Evolutionary conservation across 2,329 filamentous ascomycete species (phyloP), one percentile per base, ranked within the genome.

Genomic region (Ophiocordyceps polyrhachis-furcata): DNA sequence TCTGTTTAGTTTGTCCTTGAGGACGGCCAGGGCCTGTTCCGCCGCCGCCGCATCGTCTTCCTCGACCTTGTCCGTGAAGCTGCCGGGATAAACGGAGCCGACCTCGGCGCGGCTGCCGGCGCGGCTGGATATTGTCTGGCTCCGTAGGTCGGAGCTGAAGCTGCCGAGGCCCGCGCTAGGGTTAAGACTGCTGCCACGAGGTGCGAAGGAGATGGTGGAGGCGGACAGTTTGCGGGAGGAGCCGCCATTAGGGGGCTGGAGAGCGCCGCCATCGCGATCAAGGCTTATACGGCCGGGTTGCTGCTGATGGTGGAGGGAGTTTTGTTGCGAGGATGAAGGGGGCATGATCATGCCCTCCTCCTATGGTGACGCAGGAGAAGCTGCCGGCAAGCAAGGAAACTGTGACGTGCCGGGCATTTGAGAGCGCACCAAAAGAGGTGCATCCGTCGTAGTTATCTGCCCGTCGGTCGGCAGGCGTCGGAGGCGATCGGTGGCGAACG

Each of bases 121-220:
- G 40, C 62, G 61, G 48, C 53, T 55, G 8, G 53, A 52, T 40
- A 53, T 73, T 57, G 81, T 72, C 58, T 76, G 74, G 55, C 79
- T 85, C 56, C 83, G 84, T 54, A 94, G 64, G 48, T 94, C 88
- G 31, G 87, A 80, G 55, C 81, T 93, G 68, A 95, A 95, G 67
- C 86, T 94, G 40, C 88, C 88, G 1, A 81, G 80, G 23, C 74
- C 78, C 45, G 77, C 71, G 32, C 79, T 77, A 14, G 82, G 76
- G 49, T 79, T 81, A 55, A 87, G 71, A 43, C 82, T 85, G 50
- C 77, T 71, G 44, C 73, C 76, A 44, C 83, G 76, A 17, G 79
- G 74, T 43, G 71, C 76, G 58, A 77, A 82, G 46, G 76, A 79
- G 53, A 76, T 69, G 56, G 60, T 64, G 3, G 73, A 73, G 29